phyloP scores from a whole-genome alignment of 2,329 filamentous ascomycete genomes.

The Shiraia bambusicola region DNA sequence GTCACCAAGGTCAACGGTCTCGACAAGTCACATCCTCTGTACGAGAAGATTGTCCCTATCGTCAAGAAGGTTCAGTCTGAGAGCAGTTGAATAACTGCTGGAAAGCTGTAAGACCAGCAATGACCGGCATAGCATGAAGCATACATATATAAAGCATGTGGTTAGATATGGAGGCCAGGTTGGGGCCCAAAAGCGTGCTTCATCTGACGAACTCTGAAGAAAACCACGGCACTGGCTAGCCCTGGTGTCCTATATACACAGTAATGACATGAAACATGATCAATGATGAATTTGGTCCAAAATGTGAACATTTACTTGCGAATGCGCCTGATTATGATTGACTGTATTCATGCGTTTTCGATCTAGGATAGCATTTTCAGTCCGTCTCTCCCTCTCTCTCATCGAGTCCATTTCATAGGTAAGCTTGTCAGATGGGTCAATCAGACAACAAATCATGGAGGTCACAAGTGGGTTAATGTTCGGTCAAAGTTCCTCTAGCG shows the following conservation, averaged over 20 bases:
- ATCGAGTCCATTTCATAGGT: too few species aligned
- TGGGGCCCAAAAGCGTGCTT: conserved; percentile 9
- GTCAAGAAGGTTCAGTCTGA: conserved; percentile 75
- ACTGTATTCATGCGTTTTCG: too few species aligned
- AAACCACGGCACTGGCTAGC: conserved; percentile 9
- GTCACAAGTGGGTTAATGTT: too few species aligned
- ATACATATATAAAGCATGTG: conserved; percentile 2
- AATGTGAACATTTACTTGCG: too few species aligned
- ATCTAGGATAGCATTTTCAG: too few species aligned
- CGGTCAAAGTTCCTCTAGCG: conserved; percentile 14
- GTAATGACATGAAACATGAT: conserved; percentile 19
- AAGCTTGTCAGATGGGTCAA: too few species aligned
- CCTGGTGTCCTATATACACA: conserved; percentile 8
- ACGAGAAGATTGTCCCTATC: conserved; percentile 70
- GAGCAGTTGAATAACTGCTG: conserved; percentile 19
- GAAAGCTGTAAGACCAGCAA: conserved; percentile 14
- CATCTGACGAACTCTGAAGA: conserved; percentile 3
- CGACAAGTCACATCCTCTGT: conserved; percentile 74
- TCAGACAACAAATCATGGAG: too few species aligned
- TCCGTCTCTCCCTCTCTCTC: too few species aligned
- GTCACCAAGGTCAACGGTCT: conserved; percentile 82
- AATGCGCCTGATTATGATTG: too few species aligned
- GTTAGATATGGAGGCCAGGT: conserved; percentile 5
- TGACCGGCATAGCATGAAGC: background rate
- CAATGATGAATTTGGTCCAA: conserved; percentile 13